Evolutionary conservation across 495 filamentous ascomycete genomes (phyloP).

Genomic region (Aspergillus nanangensis): DNA sequence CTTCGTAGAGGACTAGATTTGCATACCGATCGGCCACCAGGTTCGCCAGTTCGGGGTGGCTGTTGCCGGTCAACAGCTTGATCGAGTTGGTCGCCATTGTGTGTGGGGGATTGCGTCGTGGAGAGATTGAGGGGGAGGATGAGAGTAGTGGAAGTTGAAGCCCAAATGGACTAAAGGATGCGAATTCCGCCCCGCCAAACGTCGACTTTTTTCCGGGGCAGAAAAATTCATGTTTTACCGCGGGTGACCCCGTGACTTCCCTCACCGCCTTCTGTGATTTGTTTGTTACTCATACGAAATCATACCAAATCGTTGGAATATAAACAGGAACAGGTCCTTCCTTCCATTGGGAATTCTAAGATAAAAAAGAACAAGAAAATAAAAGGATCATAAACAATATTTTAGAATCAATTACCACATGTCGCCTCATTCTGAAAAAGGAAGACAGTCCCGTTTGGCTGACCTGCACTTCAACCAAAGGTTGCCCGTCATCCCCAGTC

Average conservation of each 20-base stretch:
- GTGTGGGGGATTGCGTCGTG: too few relatives aligned
- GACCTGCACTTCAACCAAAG: conserved; percentile 47
- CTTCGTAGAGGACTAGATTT: conserved; percentile 1
- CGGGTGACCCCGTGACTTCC: too few relatives aligned
- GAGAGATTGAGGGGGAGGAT: conserved; percentile 1
- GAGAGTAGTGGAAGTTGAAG: background rate
- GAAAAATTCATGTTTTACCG: too few relatives aligned
- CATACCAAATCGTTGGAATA: too few relatives aligned
- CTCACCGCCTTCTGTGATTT: conserved; percentile 18
- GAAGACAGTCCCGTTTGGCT: conserved; percentile 14
- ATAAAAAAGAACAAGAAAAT: conserved; percentile 6
- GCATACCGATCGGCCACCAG: conserved; percentile 85
- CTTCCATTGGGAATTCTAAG: too few relatives aligned
- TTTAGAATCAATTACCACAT: background rate
- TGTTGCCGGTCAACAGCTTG: conserved; percentile 93
- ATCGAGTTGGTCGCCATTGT: conserved; percentile 83
- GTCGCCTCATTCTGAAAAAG: background rate
- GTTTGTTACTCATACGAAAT: background rate
- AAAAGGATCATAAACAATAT: conserved; percentile 5
- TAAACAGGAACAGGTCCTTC: too few relatives aligned
- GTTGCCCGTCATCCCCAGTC: conserved; percentile 1
- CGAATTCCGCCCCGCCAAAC: too few relatives aligned
- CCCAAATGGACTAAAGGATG: background rate
- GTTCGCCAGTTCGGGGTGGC: conserved; percentile 86
- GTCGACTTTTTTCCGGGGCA: too few relatives aligned